Conservation (phyloP, 2,329 filamentous ascomycete species). For the Hysterium pulicare region DNA sequence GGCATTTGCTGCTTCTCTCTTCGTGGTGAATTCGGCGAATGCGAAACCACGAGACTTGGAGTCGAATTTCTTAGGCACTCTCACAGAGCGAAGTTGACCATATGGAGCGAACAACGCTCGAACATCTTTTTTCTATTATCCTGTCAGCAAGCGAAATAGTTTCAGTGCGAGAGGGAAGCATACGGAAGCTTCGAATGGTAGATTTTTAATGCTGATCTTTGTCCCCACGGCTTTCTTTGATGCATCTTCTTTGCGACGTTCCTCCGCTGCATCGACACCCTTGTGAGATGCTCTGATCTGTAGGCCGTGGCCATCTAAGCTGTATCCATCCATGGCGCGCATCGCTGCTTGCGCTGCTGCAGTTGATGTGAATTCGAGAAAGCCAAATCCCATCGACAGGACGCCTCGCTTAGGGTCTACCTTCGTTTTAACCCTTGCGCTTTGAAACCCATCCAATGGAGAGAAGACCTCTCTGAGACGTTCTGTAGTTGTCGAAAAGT, state of each 20-base stretch:
- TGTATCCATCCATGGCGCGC: conserved; percentile 81
- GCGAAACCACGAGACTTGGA: conserved; percentile 86
- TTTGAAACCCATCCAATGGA: conserved; percentile 81
- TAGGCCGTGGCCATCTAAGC: conserved; percentile 82
- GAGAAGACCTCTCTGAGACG: conserved; percentile 74
- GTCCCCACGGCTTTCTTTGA: conserved; percentile 79
- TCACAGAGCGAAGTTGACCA: conserved; percentile 86
- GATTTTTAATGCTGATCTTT: conserved; percentile 96
- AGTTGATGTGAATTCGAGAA: conserved; percentile 81
- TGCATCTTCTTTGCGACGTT: conserved; percentile 76
- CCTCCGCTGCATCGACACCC: conserved; percentile 81
- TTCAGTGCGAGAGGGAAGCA: no score
- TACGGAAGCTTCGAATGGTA: conserved; percentile 90
- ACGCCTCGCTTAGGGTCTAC: conserved; percentile 86
- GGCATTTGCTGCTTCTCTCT: conserved; percentile 85
- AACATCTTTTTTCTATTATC: conserved; percentile 96
- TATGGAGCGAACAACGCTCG: conserved; percentile 82
- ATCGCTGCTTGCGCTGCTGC: conserved; percentile 75
- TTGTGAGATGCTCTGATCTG: conserved; percentile 84
- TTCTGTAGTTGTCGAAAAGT: conserved; percentile 80
- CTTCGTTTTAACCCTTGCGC: conserved; percentile 89
- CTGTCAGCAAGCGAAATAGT: conserved; percentile 16
- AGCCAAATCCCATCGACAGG: conserved; percentile 96
- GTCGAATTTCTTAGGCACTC: conserved; percentile 94
- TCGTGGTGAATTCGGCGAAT: conserved; percentile 92